phyloP scores from a whole-genome alignment of 176 grass and related monocot genomes.

The Eragrostis nindensis region DNA sequence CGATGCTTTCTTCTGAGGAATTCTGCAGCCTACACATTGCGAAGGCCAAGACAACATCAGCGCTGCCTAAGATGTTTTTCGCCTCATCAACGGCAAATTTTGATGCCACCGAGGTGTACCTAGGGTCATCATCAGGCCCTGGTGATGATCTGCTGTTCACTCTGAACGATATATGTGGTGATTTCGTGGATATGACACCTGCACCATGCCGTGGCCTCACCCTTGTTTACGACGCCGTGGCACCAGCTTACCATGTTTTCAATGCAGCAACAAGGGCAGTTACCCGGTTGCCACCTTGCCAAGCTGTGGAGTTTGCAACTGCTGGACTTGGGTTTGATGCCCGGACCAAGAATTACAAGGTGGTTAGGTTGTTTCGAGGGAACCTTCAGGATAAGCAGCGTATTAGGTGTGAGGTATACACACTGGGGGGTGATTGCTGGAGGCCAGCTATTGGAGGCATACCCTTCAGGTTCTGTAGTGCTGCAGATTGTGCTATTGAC shows the following conservation, averaged over 20 bases:
- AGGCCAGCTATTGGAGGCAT: constrained; percentile 1
- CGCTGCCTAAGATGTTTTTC: not conserved
- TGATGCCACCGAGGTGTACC: not conserved
- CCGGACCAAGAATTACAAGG: not conserved
- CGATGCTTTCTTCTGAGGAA: constrained; percentile 24
- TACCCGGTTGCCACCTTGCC: not conserved
- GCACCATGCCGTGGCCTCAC: constrained; percentile 19
- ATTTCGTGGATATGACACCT: not conserved
- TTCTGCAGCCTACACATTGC: constrained; percentile 12
- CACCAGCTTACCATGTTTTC: constrained; percentile 1
- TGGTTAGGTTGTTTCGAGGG: constrained; percentile 17
- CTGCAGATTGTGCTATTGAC: not conserved
- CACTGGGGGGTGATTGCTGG: not conserved
- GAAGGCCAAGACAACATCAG: rapidly evolving
- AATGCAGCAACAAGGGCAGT: constrained; percentile 30
- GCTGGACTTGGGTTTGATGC: constrained; percentile 31
- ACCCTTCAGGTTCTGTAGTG: constrained; percentile 13
- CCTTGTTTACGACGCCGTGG: not conserved
- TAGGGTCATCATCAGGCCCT: not conserved
- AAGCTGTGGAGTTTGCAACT: not conserved
- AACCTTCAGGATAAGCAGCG: not conserved
- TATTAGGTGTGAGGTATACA: constrained; percentile 22
- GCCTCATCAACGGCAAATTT: not conserved
- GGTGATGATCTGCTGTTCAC: not conserved
- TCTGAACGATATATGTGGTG: not conserved